phyloP scores from a whole-genome alignment of 768 basidiomycete species.

The Leccinum incarnatum region DNA sequence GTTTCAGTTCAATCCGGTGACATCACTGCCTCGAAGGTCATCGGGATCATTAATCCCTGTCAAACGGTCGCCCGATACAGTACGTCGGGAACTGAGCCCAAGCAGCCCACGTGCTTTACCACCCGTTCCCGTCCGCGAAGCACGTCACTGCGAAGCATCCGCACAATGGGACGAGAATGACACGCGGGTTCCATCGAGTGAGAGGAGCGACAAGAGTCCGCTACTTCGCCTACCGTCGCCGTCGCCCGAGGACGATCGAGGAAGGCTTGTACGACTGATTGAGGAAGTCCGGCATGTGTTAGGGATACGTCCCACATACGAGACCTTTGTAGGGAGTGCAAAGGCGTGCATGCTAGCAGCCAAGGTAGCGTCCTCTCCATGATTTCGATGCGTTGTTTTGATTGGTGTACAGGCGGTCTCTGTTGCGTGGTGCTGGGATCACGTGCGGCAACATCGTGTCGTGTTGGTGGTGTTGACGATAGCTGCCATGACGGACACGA shows the following conservation, averaged over 20 bases:
- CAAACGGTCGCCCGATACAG: constrained; percentile 11
- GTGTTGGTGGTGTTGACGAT: constrained; percentile 29
- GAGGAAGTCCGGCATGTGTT: neutral
- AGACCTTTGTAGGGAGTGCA: constrained; percentile 27
- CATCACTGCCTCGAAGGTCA: constrained; percentile 6
- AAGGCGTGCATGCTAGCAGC: constrained; percentile 36
- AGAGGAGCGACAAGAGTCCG: constrained; percentile 12
- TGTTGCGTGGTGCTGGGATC: constrained; percentile 19
- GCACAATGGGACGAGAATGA: neutral
- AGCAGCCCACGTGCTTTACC: constrained; percentile 14
- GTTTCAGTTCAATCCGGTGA: constrained; percentile 30
- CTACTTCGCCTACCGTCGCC: constrained; percentile 17
- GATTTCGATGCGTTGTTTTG: neutral
- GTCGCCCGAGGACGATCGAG: neutral
- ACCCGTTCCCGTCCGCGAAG: constrained; percentile 11
- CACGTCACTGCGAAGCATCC: constrained; percentile 1
- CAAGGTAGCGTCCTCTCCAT: constrained; percentile 29
- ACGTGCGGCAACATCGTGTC: constrained; percentile 25
- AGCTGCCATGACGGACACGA: constrained; percentile 45
- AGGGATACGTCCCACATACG: constrained; percentile 13
- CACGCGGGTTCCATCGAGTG: neutral
- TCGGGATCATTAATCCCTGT: constrained; percentile 25
- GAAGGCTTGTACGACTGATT: neutral
- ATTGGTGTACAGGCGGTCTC: constrained; percentile 24
- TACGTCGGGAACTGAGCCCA: constrained; percentile 12